These are phyloP conservation scores for Kodamaea laetipori DNA, from an alignment of 805 yeast genomes.

Conservation along the genomic window DNA sequence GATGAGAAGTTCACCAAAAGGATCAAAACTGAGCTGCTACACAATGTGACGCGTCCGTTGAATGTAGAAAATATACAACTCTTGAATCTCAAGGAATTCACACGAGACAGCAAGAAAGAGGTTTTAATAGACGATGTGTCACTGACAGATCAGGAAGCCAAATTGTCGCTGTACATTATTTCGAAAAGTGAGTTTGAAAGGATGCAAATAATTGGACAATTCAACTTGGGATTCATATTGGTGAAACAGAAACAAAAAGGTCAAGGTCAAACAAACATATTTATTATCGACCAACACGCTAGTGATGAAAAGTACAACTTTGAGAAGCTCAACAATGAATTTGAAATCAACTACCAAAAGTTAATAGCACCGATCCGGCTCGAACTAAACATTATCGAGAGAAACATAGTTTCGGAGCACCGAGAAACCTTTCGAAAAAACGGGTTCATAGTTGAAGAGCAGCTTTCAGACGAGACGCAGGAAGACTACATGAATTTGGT, in stretches of 20 bases:
- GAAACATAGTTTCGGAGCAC: slow-evolving; percentile 66
- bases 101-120: not conserved
- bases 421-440: slow-evolving; percentile 60
- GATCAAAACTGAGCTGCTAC: slow-evolving; percentile 8
- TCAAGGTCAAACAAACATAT: slow-evolving; percentile 25
- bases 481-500: slow-evolving; percentile 51
- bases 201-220: slow-evolving; percentile 90
- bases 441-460: slow-evolving; percentile 63
- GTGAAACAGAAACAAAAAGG: slow-evolving; percentile 34
- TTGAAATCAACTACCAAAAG: slow-evolving; percentile 61
- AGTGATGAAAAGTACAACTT: slow-evolving; percentile 94
- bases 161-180: slow-evolving; percentile 56
- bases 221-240: slow-evolving; percentile 91
- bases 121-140: slow-evolving; percentile 8
- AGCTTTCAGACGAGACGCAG: slow-evolving; percentile 22
- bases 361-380: slow-evolving; percentile 61
- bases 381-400: slow-evolving; percentile 77
- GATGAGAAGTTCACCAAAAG: slow-evolving; percentile 8
- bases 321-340: slow-evolving; percentile 62
- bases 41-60: slow-evolving; percentile 1
- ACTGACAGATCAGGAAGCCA: slow-evolving; percentile 53
- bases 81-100: not conserved
- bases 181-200: slow-evolving; percentile 68
- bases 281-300: slow-evolving; percentile 96
- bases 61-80: not conserved